Conservation (phyloP, 1,284 basidiomycete genomes). For the Mycosarcoma mackinlayi region DNA sequence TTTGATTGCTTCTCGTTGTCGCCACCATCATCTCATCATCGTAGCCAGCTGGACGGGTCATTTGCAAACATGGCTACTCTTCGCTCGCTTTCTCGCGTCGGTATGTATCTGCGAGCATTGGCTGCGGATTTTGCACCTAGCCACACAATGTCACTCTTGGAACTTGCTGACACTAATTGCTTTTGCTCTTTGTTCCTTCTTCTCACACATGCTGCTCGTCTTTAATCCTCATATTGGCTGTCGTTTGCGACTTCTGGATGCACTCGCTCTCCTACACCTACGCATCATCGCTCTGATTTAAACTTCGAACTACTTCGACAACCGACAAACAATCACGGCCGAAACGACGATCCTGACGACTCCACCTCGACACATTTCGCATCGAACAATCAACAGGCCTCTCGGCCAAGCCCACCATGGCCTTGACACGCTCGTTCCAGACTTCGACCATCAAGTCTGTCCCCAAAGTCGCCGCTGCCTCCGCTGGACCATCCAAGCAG, state of each 20-base stretch:
- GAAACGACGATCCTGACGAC: neutral
- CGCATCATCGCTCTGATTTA: neutral
- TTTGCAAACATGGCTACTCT: conserved; percentile 43
- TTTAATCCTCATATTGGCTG: no score
- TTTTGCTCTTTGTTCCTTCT: no score
- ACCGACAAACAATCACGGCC: neutral
- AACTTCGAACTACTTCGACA: neutral
- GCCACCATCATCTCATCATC: conserved; percentile 19
- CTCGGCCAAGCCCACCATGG: conserved; percentile 37
- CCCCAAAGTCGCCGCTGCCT: conserved; percentile 29
- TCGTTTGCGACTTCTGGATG: neutral
- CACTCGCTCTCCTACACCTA: neutral
- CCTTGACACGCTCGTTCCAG: conserved; percentile 43
- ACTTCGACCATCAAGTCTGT: conserved; percentile 44
- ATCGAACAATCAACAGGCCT: conserved; percentile 27
- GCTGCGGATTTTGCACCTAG: no score
- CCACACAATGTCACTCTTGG: conserved; percentile 3
- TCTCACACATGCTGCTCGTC: neutral
- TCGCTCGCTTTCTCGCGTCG: conserved; percentile 45
- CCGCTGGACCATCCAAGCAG: conserved; percentile 27
- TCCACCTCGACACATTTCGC: neutral
- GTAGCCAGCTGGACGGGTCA: neutral
- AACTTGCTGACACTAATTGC: neutral
- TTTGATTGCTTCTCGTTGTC: conserved; percentile 7
- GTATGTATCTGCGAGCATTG: conserved; percentile 25